Evolutionary conservation across 495 filamentous ascomycete species (phyloP).

Genomic region (Penicillium diatomitis): DNA sequence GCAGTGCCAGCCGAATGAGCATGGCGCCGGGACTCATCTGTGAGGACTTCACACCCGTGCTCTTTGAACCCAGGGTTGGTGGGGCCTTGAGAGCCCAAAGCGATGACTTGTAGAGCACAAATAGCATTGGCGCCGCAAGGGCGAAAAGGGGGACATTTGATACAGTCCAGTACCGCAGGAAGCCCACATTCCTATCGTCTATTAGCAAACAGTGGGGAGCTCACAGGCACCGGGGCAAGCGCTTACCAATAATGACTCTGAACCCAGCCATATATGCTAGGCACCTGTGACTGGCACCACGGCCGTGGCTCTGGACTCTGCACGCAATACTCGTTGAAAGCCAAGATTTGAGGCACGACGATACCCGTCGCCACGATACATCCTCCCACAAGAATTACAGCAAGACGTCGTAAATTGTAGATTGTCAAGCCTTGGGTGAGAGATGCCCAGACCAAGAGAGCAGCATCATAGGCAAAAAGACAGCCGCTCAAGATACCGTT

Average conservation of each 20-base stretch:
- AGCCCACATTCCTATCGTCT: constrained; percentile 63
- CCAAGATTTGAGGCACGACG: constrained; percentile 61
- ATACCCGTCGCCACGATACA: constrained; percentile 55
- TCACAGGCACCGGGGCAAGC: neutral
- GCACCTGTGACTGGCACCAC: constrained; percentile 65
- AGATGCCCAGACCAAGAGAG: constrained; percentile 21
- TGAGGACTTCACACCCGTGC: constrained; percentile 11
- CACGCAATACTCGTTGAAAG: constrained; percentile 65
- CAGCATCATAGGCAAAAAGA: constrained; percentile 53
- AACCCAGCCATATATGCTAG: constrained; percentile 87
- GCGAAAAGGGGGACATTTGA: constrained; percentile 84
- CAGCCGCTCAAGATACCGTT: constrained; percentile 84
- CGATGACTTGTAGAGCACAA: constrained; percentile 55
- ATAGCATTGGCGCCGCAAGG: constrained; percentile 69
- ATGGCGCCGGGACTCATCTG: constrained; percentile 40
- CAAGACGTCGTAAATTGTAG: constrained; percentile 33
- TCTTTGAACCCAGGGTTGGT: constrained; percentile 5
- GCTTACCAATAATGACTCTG: constrained; percentile 82
- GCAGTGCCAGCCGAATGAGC: constrained; percentile 45
- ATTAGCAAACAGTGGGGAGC: neutral
- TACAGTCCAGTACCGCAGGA: constrained; percentile 83
- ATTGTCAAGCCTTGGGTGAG: constrained; percentile 19
- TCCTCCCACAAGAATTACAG: constrained; percentile 54
- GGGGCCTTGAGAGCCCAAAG: constrained; percentile 34
- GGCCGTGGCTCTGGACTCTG: constrained; percentile 34